These are phyloP conservation scores for Pontederia paniculata DNA, from an alignment of 176 grass and related monocot genomes.

Conservation along the genomic window DNA sequence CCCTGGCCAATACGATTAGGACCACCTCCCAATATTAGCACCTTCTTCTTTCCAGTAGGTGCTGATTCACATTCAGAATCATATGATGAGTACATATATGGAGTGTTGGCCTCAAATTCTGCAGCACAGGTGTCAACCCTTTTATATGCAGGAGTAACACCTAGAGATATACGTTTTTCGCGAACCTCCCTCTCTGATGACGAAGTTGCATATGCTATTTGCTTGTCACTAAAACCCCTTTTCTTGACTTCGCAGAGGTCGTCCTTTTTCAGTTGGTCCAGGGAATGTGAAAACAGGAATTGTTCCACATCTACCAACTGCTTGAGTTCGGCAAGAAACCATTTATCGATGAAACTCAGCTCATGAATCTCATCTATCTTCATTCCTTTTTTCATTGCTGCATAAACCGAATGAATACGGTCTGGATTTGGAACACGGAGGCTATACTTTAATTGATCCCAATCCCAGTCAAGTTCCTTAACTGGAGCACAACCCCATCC, in stretches of 20 bases:
- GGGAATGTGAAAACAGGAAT: constrained; percentile 34
- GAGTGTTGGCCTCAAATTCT: constrained; percentile 97
- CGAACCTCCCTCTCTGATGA: constrained; percentile 74
- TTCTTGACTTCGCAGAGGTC: constrained; percentile 89
- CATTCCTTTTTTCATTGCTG: constrained; percentile 93
- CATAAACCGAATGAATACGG: constrained; percentile 88
- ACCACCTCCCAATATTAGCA: constrained; percentile 95
- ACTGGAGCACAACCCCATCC: constrained; percentile 88
- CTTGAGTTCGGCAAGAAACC: constrained; percentile 82
- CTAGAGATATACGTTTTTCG: constrained; percentile 46
- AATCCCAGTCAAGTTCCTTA: constrained; percentile 94
- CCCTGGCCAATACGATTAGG: constrained; percentile 96
- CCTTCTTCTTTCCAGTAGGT: constrained; percentile 81
- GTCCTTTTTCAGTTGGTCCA: constrained; percentile 62
- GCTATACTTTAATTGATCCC: constrained; percentile 91
- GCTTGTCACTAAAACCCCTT: constrained; percentile 86
- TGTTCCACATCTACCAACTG: constrained; percentile 75
- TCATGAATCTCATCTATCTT: constrained; percentile 73
- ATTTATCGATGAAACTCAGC: constrained; percentile 86
- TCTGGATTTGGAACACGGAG: constrained; percentile 83
- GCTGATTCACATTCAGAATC: constrained; percentile 88
- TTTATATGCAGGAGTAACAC: constrained; percentile 74
- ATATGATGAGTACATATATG: constrained; percentile 98
- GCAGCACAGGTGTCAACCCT: constrained; percentile 98
- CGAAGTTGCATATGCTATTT: constrained; percentile 80